phyloP scores from a whole-genome alignment of 371 early-diverging fungal genomes.

The Mucor saturninus region DNA sequence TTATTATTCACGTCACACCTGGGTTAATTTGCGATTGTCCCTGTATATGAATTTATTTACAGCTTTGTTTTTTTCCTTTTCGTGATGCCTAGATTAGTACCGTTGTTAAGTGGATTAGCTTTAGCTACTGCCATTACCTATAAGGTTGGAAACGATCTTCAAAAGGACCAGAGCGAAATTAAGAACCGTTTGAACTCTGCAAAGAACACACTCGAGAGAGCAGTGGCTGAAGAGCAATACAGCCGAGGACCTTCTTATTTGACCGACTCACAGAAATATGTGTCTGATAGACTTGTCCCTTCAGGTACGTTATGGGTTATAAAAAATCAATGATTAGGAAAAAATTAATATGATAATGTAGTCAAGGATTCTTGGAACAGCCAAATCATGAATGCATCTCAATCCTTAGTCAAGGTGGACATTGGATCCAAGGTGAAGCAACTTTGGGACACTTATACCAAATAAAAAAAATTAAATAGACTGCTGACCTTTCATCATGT shows the following conservation, averaged over 20 bases:
- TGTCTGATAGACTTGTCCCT: conserved; percentile 31
- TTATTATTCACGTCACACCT: no score
- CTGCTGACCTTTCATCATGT: conserved; percentile 12
- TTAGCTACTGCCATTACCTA: conserved; percentile 29
- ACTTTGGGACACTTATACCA: conserved; percentile 34
- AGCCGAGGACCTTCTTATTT: conserved; percentile 16
- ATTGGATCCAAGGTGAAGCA: conserved; percentile 30
- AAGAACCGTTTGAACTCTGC: conserved; percentile 23
- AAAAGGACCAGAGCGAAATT: conserved; percentile 27
- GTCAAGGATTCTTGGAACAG: conserved; percentile 50
- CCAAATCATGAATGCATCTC: conserved; percentile 45
- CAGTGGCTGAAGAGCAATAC: conserved; percentile 20
- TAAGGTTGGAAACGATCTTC: conserved; percentile 22
- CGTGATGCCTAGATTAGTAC: conserved; percentile 31
- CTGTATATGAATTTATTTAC: no score
- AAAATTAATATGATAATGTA: background rate
- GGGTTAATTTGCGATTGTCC: no score
- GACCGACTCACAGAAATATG: conserved; percentile 32
- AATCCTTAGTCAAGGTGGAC: conserved; percentile 40
- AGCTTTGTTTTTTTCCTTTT: background rate
- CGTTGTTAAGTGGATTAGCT: conserved; percentile 30
- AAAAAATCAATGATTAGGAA: no score
- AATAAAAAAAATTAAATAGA: conserved; percentile 12
- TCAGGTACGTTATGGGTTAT: conserved; percentile 25
- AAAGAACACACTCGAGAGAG: conserved; percentile 28